These are phyloP conservation scores for Hemileccinum impolitum DNA, from an alignment of 768 basidiomycete genomes.

Conservation along the genomic window DNA sequence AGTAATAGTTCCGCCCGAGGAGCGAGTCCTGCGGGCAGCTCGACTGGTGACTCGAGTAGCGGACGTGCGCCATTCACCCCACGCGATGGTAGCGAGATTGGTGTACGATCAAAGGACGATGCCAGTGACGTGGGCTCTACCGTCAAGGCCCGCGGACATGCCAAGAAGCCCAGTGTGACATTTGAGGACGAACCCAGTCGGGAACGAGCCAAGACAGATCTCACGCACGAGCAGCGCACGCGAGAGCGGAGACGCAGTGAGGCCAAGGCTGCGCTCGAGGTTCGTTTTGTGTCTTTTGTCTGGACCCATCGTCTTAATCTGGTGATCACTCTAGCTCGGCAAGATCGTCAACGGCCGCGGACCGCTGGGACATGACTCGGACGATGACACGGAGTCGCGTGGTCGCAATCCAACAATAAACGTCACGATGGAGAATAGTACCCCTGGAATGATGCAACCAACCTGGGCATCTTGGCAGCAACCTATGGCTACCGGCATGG, in stretches of 20 bases:
- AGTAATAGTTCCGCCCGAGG: slow-evolving; percentile 36
- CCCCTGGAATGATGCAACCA: slow-evolving; percentile 29
- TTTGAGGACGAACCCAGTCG: slow-evolving; percentile 52
- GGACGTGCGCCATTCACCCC: slow-evolving; percentile 75
- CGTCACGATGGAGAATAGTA: slow-evolving; percentile 34
- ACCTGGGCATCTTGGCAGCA: slow-evolving; percentile 34
- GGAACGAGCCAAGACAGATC: slow-evolving; percentile 29
- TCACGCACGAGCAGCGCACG: slow-evolving; percentile 51
- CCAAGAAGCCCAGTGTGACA: slow-evolving; percentile 62
- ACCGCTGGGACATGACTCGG: slow-evolving; percentile 50
- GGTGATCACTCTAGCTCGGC: slow-evolving; percentile 57
- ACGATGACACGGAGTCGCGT: slow-evolving; percentile 35
- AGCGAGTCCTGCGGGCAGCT: slow-evolving; percentile 73
- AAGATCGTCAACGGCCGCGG: slow-evolving; percentile 81
- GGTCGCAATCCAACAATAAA: slow-evolving; percentile 31
- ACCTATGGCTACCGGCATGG: slow-evolving; percentile 24
- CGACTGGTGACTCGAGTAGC: slow-evolving; percentile 81
- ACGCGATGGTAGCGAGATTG: slow-evolving; percentile 68
- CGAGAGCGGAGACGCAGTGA: slow-evolving; percentile 74
- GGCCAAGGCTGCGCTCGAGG: slow-evolving; percentile 87
- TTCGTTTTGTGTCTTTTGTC: slow-evolving; percentile 28
- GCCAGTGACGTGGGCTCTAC: slow-evolving; percentile 26
- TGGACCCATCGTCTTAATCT: background rate
- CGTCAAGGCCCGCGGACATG: slow-evolving; percentile 33
- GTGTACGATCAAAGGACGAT: slow-evolving; percentile 20